Base-by-base conservation (phyloP, 2,329 filamentous ascomycete genomes). In the Ustilaginoidea virens region DNA sequence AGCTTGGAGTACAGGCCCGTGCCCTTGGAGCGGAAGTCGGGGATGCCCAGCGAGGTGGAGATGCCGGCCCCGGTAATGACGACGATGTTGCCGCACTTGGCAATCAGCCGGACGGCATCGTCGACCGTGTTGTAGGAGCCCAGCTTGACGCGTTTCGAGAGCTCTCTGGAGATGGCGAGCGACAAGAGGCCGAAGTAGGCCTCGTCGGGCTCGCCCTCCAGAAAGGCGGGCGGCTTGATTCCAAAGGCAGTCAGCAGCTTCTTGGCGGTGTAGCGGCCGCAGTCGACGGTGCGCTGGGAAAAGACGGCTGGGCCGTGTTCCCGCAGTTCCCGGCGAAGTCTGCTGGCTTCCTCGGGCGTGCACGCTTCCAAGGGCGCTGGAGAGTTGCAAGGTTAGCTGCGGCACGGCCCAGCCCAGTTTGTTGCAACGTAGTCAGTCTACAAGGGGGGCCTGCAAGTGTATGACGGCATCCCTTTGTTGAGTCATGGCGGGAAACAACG, bases 1-100 rank as follows among this genome's bases (percentile, higher is more conserved):
- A 96, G 63, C 47, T 85, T 78, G 25, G 83, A 77, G 56, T 96
- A 96, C 32, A 96, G 76, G 28, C 87, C 87, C 1, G 77, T 92
- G 45, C 82, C 80, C 52, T 90, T 90, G 29, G 86, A 94, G 39
- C 90, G 77, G 48, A 98, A 98, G 52, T 98, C 90, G 4, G 90
- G 90, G 34, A 98, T 96, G 36, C 90, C 90, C 13, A 98, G 72
- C 29, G 83, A 93, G 1, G 90, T 98, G 16, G 86, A 94, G 41
- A 98, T 96, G 40, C 90, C 90, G 12, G 90, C 90, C 29, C 90
- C 90, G 1, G 90, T 96, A 40, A 98, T 70, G 39, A 96, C 80
- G 45, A 98, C 72, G 50, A 98, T 86, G 51, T 93, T 92, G 40
- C 70, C 70, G 33, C 76, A 73, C 34, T 69, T 67, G 41, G 71